Percentiles rank a stretch among this genome's conserved stretches.
Conservation (phyloP, 345 rosid genomes). For the Microthlaspi erraticum region DNA sequence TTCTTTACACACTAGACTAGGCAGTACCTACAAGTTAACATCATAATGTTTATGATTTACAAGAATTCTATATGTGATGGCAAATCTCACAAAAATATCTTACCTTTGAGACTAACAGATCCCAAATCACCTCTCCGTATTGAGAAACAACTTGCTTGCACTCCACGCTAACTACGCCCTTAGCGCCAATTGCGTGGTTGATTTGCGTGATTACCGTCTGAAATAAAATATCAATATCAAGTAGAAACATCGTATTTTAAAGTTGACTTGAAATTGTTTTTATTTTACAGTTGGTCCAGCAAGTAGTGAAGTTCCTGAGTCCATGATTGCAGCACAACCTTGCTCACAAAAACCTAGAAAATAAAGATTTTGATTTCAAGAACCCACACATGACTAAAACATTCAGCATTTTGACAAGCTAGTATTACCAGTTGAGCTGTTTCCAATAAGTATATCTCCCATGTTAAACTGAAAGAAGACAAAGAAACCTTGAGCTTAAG, state of each 20-base stretch:
- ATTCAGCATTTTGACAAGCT: not conserved
- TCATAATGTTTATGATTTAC: not conserved
- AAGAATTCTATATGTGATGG: not conserved
- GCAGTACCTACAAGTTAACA: slow-evolving; percentile 53
- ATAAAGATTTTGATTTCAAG: not conserved
- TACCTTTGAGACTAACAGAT: slow-evolving; percentile 74
- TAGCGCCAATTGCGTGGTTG: slow-evolving; percentile 79
- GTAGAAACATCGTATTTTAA: not conserved
- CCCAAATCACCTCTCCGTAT: slow-evolving; percentile 78
- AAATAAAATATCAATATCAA: not conserved
- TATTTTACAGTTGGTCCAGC: slow-evolving; percentile 79
- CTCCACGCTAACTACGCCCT: slow-evolving; percentile 66
- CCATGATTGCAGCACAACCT: slow-evolving; percentile 78
- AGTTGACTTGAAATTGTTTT: not conserved
- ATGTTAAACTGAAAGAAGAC: slow-evolving; percentile 58
- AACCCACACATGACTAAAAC: not conserved
- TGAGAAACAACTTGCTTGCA: slow-evolving; percentile 72
- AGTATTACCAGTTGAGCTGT: slow-evolving; percentile 64
- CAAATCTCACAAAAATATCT: slow-evolving; percentile 16
- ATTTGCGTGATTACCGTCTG: slow-evolving; percentile 75
- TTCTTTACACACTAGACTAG: slow-evolving; percentile 61
- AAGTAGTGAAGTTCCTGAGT: slow-evolving; percentile 80
- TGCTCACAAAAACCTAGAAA: slow-evolving; percentile 56
- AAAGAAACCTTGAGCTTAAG: not conserved
- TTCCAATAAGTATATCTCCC: slow-evolving; percentile 68